These are phyloP conservation scores for Hondaea fermentalgiana DNA, from an alignment of 108 stramenopile species.

Conservation along the genomic window DNA sequence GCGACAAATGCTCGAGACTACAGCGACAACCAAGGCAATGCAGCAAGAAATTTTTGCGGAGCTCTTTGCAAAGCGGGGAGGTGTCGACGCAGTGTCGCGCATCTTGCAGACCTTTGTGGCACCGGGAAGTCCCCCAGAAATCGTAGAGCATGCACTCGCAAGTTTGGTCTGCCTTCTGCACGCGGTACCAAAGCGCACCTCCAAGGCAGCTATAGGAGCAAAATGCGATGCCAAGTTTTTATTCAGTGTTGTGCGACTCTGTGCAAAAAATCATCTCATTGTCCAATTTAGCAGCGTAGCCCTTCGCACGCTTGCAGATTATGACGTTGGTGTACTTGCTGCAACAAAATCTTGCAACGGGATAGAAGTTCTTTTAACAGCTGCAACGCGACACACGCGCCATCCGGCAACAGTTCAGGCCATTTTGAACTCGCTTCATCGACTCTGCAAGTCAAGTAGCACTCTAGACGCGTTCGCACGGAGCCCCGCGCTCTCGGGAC, in stretches of 20 bases:
- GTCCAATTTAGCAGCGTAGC: not conserved
- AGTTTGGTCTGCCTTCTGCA: not conserved
- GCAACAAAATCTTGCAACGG: not conserved
- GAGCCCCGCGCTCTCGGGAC: not conserved
- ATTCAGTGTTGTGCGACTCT: not conserved
- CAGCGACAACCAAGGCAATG: not conserved
- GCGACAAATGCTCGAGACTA: not conserved
- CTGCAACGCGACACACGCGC: not conserved
- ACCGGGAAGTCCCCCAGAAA: not conserved
- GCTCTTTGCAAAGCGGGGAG: not conserved
- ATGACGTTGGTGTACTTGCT: not conserved
- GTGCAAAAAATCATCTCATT: not conserved
- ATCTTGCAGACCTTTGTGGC: not conserved
- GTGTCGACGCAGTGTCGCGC: not conserved
- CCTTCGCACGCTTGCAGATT: not conserved
- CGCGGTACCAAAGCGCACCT: not conserved
- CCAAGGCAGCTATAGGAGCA: not conserved
- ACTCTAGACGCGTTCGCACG: not conserved
- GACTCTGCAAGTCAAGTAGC: not conserved
- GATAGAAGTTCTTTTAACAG: not conserved
- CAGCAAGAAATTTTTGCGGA: not conserved
- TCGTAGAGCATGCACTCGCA: not conserved
- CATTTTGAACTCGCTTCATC: not conserved
- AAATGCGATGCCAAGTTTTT: not conserved
- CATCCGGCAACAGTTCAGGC: not conserved